Conservation (phyloP, 2,329 filamentous ascomycete genomes). For the Sclerotinia sclerotiorum region DNA sequence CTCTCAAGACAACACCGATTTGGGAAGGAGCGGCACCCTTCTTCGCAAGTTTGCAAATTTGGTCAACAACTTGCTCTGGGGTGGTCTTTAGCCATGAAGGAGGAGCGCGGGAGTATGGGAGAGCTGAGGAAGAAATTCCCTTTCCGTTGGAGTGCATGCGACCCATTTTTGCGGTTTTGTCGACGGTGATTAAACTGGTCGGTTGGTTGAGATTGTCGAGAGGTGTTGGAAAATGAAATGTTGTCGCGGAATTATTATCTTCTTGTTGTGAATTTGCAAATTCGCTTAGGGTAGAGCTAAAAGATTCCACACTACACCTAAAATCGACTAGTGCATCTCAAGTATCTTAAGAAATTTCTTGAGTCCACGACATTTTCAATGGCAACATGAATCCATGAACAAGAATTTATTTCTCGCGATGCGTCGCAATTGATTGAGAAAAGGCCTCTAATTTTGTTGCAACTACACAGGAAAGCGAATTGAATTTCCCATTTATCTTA, state of each 20-base stretch:
- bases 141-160: conserved; percentile 99
- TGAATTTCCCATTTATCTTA: neutral
- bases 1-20: conserved; percentile 98
- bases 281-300: conserved; percentile 19
- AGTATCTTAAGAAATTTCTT: conserved; percentile 15
- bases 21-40: conserved; percentile 98
- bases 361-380: neutral
- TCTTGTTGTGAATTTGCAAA: conserved; percentile 1
- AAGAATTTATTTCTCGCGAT: neutral
- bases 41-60: conserved; percentile 98
- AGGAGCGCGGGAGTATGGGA: conserved; percentile 93
- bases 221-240: conserved; percentile 16
- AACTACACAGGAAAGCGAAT: neutral
- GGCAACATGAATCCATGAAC: neutral
- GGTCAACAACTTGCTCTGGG: conserved; percentile 96
- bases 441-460: too few species aligned
- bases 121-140: conserved; percentile 93
- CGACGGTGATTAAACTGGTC: conserved; percentile 26
- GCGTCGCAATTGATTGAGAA: neutral
- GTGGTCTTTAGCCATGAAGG: conserved; percentile 99
- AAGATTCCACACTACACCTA: neutral
- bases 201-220: conserved; percentile 24
- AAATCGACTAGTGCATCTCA: neutral
- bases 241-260: conserved; percentile 19
- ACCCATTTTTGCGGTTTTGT: conserved; percentile 66